Conservation (phyloP, 371 early-diverging fungal species). For the Thermomucor indicae-seudaticae region DNA sequence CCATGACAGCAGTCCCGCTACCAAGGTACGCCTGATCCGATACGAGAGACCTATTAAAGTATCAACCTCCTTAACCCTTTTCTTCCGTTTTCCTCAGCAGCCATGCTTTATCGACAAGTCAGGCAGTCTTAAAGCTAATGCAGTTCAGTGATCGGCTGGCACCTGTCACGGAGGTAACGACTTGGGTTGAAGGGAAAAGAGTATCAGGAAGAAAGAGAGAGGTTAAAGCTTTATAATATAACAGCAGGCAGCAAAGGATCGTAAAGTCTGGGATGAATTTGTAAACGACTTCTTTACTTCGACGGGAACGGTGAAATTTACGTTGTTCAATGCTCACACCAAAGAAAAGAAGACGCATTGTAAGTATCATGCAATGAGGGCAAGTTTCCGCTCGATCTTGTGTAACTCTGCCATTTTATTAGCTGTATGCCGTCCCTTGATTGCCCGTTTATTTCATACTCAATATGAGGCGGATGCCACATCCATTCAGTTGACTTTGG, state of each 20-base stretch:
- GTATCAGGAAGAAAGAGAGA: not conserved
- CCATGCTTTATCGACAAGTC: constrained; percentile 12
- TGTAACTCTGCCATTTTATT: not conserved
- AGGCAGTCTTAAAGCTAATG: constrained; percentile 37
- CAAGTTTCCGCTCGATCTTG: not conserved
- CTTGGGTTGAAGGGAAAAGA: not conserved
- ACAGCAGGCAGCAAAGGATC: not conserved
- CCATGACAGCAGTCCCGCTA: constrained; percentile 20
- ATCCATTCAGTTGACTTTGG: constrained; percentile 38
- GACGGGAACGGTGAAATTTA: constrained; percentile 21
- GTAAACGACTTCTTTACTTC: constrained; percentile 30
- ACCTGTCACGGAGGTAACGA: constrained; percentile 28
- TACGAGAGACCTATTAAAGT: too few species aligned
- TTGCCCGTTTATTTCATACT: constrained; percentile 35
- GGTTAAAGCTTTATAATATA: not conserved
- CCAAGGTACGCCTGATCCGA: too few species aligned
- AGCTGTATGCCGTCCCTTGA: constrained; percentile 25
- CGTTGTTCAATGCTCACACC: constrained; percentile 18
- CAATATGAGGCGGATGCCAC: constrained; percentile 34
- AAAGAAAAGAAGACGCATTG: constrained; percentile 22
- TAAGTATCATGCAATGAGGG: constrained; percentile 11
- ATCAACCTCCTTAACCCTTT: too few species aligned
- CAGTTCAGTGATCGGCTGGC: constrained; percentile 40
- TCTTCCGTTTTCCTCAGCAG: not conserved
- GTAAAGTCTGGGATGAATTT: constrained; percentile 31